These are phyloP conservation scores for Fusarium circinatum DNA, from an alignment of 2,329 filamentous ascomycete species.

Conservation along the genomic window DNA sequence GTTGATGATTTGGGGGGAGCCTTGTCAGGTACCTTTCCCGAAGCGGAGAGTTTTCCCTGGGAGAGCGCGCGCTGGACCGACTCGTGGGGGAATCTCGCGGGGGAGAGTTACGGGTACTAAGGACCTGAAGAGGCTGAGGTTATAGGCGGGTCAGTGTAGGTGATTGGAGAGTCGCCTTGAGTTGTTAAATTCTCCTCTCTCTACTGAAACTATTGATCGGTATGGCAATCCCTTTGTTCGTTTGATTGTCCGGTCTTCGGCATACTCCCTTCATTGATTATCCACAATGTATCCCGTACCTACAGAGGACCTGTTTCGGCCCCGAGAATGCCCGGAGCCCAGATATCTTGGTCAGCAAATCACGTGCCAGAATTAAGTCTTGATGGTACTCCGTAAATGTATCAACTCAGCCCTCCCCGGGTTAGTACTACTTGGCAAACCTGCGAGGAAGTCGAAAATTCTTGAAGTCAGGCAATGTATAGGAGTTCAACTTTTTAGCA, in stretches of 20 bases:
- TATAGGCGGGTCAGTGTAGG: slow-evolving; percentile 5
- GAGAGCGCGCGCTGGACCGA: slow-evolving; percentile 36
- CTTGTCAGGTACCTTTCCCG: slow-evolving; percentile 50
- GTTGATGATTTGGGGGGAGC: slow-evolving; percentile 61
- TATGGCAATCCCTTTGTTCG: not conserved
- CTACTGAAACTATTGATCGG: not conserved
- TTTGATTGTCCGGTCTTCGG: not conserved
- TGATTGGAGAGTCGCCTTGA: not conserved
- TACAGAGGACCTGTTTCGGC: slow-evolving; percentile 22
- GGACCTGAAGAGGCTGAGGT: slow-evolving; percentile 28
- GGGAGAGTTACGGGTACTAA: slow-evolving; percentile 35
- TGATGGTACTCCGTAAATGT: too few relatives aligned
- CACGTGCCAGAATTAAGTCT: slow-evolving; percentile 6
- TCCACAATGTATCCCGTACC: slow-evolving; percentile 37
- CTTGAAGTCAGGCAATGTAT: not conserved
- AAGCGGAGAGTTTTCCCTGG: slow-evolving; percentile 53
- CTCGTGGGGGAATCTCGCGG: slow-evolving; percentile 28
- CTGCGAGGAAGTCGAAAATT: not conserved
- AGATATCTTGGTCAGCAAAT: slow-evolving; percentile 30
- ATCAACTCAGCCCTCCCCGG: too few relatives aligned
- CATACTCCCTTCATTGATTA: slow-evolving; percentile 15
- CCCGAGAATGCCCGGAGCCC: slow-evolving; percentile 3
- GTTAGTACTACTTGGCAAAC: not conserved
- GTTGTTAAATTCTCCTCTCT: not conserved
- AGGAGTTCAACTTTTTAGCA: not conserved